Base-by-base conservation (phyloP, 2,329 filamentous ascomycete species). In the Zarea fungicola region DNA sequence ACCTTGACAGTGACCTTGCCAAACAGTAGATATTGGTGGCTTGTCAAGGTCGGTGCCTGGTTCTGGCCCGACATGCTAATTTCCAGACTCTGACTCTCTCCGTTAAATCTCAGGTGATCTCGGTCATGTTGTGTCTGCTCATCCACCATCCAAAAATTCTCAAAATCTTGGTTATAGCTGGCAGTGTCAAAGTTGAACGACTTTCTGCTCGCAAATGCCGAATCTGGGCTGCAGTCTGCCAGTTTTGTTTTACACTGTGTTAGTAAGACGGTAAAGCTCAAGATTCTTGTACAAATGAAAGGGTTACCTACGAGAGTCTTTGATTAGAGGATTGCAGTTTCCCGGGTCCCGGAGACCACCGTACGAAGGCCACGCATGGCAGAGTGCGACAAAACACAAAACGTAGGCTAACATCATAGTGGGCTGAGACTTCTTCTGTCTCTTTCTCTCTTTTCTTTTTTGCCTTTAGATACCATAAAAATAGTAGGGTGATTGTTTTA, bases 21-120 rank as follows among this genome's bases (percentile, higher is more conserved):
- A 60, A 90, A 93, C 83, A 93, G 89, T 62, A 93, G 84, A 69
- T 92, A 92, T 76, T 84, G 89, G 56, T 83, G 76, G 31, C 76
- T 76, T 59, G 75, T 76, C 64, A 89, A 85, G 3, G 80, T 81
- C 7, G 84, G 78, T 25, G 72, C 75, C 41, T 83, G 77, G 23
- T 68, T 70, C 28, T 73, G 67, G 10, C 78, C 65, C 1, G 74
- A 78, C 65, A 89, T 88, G 54, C 79, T 78, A 59, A 68, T 58
- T 45, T 58, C 53, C 34, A 63, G 58, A 3, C 66, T 66, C 8
- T 56, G 56, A 18, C 58, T 54, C 40, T 61, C 52, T 1, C 54
- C 55, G 49, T 56, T 59, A 14, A 60, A 59, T 37, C 58, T 53
- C 18, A 62, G 54, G 14, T 57, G 57, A 16, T 56, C 53, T 32